Evolutionary conservation across 2,329 filamentous ascomycete genomes (phyloP), one percentile per base, ranked within the genome.

Genomic region (Ceratocystis colombiana): DNA sequence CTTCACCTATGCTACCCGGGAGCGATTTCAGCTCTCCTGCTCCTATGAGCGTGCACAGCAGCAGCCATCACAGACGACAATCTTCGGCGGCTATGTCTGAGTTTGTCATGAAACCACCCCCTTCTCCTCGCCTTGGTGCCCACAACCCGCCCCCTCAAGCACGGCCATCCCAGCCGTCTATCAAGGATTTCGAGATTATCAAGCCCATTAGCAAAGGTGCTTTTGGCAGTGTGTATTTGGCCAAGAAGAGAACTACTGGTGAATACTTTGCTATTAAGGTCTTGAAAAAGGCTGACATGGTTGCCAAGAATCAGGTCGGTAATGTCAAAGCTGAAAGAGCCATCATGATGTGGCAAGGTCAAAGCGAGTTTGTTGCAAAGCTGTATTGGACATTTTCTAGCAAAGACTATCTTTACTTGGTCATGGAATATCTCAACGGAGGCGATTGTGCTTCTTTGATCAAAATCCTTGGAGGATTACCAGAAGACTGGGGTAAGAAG

Each of bases 281-380:
- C 0, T 76, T 99, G 68, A 97, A 97, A 74, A 99, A 99, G 77
- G 92, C 94, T n/a, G 94, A 99, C 79, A 99, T 99, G 94, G 90
- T 99, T 69, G 94, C 94, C 69, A 99, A 99, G 77, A 99, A 99
- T 74, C 94, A 99, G 74, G 92, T 99, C 71, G 96, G 94, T 71
- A 99, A 99, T 73, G 94, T 99, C 72, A 97, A 99, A 76, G 94
- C 95, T 7, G 94, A 99, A 76, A 85, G 94, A 70, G 95, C 95
- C 25, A 99, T 99, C 73, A 97, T 99, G 94, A 99, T 99, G 94
- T 97, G 94, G 90, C 94, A 99, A 77, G 94, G 94, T 25, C 91
- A 97, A 75, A 99, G 95, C 74, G 94, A 99, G 68, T 99, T 99
- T 74, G 94, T 99, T 67, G 94, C 94, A 30, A 99, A 99, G 78